Evolutionary conservation across 352 stramenopile species (phyloP).

Genomic region (Peronospora belbahrii): DNA sequence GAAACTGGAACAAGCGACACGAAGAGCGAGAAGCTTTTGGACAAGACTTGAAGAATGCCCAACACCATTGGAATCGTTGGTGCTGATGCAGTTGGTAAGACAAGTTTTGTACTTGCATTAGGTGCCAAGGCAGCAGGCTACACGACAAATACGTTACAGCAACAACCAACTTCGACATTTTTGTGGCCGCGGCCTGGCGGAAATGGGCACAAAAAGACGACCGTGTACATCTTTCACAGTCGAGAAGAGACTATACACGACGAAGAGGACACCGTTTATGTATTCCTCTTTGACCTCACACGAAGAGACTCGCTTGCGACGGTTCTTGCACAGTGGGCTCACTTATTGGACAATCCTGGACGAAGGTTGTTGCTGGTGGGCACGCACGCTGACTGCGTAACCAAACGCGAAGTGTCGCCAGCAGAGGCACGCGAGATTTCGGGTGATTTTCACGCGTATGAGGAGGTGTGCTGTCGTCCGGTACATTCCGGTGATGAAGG

Average conservation of each 20-base stretch:
- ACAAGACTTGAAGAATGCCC: constrained; percentile 9
- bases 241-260: constrained; percentile 8
- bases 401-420: constrained; percentile 31
- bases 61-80: constrained; percentile 36
- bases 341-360: constrained; percentile 16
- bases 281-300: constrained; percentile 52
- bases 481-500: constrained; percentile 10
- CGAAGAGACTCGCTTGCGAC: constrained; percentile 30
- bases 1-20: constrained; percentile 2
- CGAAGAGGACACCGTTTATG: constrained; percentile 23
- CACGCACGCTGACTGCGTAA: constrained; percentile 37
- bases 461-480: constrained; percentile 37
- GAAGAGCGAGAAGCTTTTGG: not conserved
- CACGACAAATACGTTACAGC: constrained; percentile 1
- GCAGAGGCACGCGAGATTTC: constrained; percentile 37
- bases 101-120: constrained; percentile 41
- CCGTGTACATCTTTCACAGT: constrained; percentile 14
- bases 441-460: constrained; percentile 47
- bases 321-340: constrained; percentile 36
- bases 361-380: constrained; percentile 42
- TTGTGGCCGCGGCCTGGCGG: constrained; percentile 13
- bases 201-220: constrained; percentile 9
- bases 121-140: constrained; percentile 18
- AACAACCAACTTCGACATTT: constrained; percentile 3
- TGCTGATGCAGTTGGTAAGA: constrained; percentile 35